Evolutionary conservation across 352 stramenopile species (phyloP).

Genomic region (Pseudoperonospora humuli): DNA sequence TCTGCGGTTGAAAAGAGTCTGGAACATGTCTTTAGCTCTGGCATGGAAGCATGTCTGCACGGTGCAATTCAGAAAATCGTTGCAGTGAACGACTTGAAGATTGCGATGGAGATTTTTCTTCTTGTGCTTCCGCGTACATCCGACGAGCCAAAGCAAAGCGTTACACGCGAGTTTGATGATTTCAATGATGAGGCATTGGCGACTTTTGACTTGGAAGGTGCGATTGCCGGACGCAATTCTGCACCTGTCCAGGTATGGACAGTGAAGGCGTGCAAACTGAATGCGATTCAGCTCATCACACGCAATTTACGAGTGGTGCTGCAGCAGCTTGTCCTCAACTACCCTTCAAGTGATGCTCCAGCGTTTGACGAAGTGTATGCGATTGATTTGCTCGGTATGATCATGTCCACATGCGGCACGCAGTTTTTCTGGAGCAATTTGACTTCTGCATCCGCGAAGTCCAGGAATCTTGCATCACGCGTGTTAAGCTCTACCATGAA

Average conservation of each 20-base stretch:
- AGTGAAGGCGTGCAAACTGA: conserved; percentile 20
- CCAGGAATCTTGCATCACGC: conserved; percentile 44
- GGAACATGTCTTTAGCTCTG: conserved; percentile 32
- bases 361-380: conserved; percentile 50
- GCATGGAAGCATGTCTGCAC: conserved; percentile 40
- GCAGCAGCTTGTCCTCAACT: conserved; percentile 52
- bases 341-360: conserved; percentile 21
- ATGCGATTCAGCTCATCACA: conserved; percentile 22
- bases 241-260: conserved; percentile 9
- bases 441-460: conserved; percentile 29
- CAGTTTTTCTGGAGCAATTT: conserved; percentile 58
- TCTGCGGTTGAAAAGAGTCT: conserved; percentile 32
- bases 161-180: conserved; percentile 45
- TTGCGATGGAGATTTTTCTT: conserved; percentile 52
- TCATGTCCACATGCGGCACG: conserved; percentile 51
- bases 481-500: conserved; percentile 53
- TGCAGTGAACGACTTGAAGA: conserved; percentile 26
- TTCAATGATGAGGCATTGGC: conserved; percentile 33
- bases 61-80: conserved; percentile 27
- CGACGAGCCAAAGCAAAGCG: conserved; percentile 23
- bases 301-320: conserved; percentile 33
- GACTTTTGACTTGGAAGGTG: conserved; percentile 33
- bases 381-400: conserved; percentile 54
- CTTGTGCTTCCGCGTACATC: conserved; percentile 27
- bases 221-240: conserved; percentile 2